Evolutionary conservation across 805 yeast species (phyloP).

Genomic region (Myxozyma vanderwaltii): DNA sequence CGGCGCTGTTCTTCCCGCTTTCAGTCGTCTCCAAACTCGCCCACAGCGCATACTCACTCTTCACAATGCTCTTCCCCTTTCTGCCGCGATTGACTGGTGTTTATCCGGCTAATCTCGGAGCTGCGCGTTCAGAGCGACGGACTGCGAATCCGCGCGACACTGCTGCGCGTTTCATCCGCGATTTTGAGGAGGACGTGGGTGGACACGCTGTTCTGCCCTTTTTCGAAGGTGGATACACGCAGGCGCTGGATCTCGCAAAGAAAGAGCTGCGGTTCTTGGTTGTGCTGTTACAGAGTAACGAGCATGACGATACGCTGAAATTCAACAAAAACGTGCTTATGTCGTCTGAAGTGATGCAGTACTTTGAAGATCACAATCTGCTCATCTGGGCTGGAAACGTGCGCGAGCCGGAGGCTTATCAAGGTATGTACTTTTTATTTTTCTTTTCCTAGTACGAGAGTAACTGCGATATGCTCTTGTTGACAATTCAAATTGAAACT

Average conservation of each 20-base stretch:
- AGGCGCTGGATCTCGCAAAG: conserved; percentile 72
- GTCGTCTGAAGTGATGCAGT: conserved; percentile 52
- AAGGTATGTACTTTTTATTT: conserved; percentile 37
- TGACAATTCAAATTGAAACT: too few species aligned
- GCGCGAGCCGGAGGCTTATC: conserved; percentile 78
- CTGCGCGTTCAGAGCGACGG: conserved; percentile 44
- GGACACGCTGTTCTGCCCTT: conserved; percentile 42
- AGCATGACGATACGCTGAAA: conserved; percentile 60
- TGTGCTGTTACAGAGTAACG: conserved; percentile 70
- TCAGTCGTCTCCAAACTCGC: conserved; percentile 39
- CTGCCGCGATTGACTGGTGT: conserved; percentile 44
- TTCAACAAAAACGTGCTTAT: conserved; percentile 60
- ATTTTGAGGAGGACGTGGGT: conserved; percentile 53
- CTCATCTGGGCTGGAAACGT: conserved; percentile 88
- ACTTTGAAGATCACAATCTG: conserved; percentile 54
- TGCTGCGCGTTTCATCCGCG: conserved; percentile 54
- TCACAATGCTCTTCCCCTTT: conserved; percentile 42
- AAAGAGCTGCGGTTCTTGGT: conserved; percentile 70
- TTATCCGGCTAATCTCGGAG: conserved; percentile 46
- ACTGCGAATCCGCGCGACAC: conserved; percentile 51
- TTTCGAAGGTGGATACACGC: conserved; percentile 75
- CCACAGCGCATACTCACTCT: conserved; percentile 20
- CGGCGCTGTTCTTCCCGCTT: conserved; percentile 44
- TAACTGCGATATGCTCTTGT: too few species aligned
- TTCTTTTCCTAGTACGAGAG: not conserved